phyloP scores from a whole-genome alignment of 169 alveolate species.

The Neospora caninum region DNA sequence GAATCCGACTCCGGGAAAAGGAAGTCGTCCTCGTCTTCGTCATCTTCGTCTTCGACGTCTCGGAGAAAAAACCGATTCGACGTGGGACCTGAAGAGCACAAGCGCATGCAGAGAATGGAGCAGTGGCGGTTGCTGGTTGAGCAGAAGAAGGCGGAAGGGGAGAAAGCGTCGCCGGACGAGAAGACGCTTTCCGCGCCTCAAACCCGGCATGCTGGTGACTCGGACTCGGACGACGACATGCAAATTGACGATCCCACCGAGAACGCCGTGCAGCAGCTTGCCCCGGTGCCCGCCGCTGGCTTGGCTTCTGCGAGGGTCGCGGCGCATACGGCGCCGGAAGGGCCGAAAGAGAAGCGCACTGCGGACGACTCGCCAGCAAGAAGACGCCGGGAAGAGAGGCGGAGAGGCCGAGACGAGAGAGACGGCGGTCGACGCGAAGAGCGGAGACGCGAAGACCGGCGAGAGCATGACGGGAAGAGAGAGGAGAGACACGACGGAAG shows the following conservation, averaged over 20 bases:
- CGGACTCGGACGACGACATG: slow-evolving; percentile 11
- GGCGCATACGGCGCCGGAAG: too few species aligned
- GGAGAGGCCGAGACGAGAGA: background rate
- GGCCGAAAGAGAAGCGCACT: too few species aligned
- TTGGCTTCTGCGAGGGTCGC: background rate
- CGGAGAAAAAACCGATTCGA: background rate
- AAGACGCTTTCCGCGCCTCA: background rate
- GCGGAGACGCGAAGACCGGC: too few species aligned
- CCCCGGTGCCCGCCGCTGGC: background rate
- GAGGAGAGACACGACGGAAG: background rate
- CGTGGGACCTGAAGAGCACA: background rate
- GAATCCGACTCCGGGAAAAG: background rate
- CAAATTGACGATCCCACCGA: background rate
- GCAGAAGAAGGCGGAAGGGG: background rate
- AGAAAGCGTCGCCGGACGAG: background rate
- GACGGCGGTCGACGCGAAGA: background rate
- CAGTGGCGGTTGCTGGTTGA: background rate
- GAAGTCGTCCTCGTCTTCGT: background rate
- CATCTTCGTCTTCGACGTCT: background rate
- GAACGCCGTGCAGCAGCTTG: background rate
- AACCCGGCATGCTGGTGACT: background rate
- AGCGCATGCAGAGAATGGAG: background rate
- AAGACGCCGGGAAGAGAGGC: background rate
- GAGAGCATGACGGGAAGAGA: background rate
- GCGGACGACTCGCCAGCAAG: background rate